Evolutionary conservation across 2,329 filamentous ascomycete species (phyloP), one percentile per base, ranked within the genome.

Genomic region (Neofusicoccum sp.): DNA sequence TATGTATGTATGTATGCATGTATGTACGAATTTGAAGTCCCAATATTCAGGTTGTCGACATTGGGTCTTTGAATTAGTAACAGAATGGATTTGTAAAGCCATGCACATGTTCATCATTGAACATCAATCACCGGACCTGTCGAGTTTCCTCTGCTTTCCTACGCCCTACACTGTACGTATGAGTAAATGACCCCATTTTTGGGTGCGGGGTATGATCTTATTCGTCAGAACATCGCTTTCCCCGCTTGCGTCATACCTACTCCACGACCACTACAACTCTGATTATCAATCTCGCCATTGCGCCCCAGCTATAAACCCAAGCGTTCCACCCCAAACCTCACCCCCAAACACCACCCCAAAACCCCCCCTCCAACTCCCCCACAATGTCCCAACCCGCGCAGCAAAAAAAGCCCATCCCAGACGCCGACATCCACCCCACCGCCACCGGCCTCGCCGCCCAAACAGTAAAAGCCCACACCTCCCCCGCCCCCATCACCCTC

Each of bases 401-500:
- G 34, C 34, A 14, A 56, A 16, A 36, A 58, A 24, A 62, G 59
- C n/a, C n/a, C n/a, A n/a, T n/a, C n/a, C n/a, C n/a, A n/a, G 51
- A 58, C 54, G 40, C 73, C 8, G 66, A 73, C 54, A 63, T 75
- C 26, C 66, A 75, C 54, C 72, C 72, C 12, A 66, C 70, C 38
- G 71, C 73, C 6, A 73, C 73, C 1, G 73, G 71, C 7, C 65
- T 67, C 0, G 73, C 73, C 34, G 63, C 65, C 20, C 54, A 61
- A 12, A 73, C 65, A 4, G 73, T 73, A 16, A 69, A 73, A 71
- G 69, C 70, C 1, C 73, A 75, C 44, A 49, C 63, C 4, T 60
- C 67, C 16, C 78, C 82, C 34, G 77, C 86, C 34, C 72, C 75
- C 4, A 74, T 89, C 33, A 89, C 88, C 71, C 79, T 91, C 11